Conservation (phyloP, 345 rosid genomes). For the Noccaea caerulescens region DNA sequence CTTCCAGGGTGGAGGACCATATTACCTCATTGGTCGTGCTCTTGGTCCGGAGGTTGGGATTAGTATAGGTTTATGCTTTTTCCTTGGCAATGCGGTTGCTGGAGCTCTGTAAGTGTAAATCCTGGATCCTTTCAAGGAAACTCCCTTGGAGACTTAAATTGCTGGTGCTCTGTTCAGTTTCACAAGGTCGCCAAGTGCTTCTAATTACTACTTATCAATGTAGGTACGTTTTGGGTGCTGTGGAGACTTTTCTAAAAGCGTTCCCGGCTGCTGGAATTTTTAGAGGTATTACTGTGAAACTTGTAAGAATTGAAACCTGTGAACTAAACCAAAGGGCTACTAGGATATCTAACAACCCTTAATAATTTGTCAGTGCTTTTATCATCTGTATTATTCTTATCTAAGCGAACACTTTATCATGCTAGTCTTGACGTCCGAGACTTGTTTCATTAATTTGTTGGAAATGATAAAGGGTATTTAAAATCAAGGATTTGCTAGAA, state of each 20-base stretch:
- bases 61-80: conserved; percentile 98
- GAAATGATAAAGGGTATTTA: conserved; percentile 26
- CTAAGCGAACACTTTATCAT: conserved; percentile 4
- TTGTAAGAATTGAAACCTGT: conserved; percentile 30
- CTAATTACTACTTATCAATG: conserved; percentile 24
- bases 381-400: background rate
- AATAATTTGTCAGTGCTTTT: conserved; percentile 13
- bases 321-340: conserved; percentile 22
- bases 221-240: conserved; percentile 99
- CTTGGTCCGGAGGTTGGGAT: conserved; percentile 99
- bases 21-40: conserved; percentile 99
- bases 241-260: conserved; percentile 96
- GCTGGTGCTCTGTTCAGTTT: conserved; percentile 35
- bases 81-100: conserved; percentile 99
- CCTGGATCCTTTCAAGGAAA: conserved; percentile 36
- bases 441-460: conserved; percentile 36
- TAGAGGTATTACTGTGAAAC: conserved; percentile 58
- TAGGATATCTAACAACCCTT: conserved; percentile 11
- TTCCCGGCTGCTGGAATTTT: conserved; percentile 97
- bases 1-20: conserved; percentile 87
- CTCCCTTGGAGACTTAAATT: conserved; percentile 25
- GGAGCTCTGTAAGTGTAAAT: conserved; percentile 92
- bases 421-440: conserved; percentile 21
- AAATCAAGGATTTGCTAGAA: conserved; percentile 13
- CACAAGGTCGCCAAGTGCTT: conserved; percentile 32